Evolutionary conservation across 202 grass and related monocot genomes (phyloP), one percentile per base, ranked within the genome.

Genomic region (Miscanthus sacchariflorus): DNA sequence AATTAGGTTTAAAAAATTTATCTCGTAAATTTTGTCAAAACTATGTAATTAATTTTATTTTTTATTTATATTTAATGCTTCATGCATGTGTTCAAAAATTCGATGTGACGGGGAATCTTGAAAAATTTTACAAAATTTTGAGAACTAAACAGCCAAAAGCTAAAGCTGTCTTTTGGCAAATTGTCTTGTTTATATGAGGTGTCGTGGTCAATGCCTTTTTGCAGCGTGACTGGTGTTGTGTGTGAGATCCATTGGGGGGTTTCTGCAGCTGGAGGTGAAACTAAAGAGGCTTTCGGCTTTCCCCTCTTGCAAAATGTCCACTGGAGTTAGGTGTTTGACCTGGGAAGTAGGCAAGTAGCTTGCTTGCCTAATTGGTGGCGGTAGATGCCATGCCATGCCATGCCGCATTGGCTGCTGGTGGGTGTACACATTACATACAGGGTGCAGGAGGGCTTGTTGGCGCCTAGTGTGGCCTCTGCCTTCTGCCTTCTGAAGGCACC

Each of bases 151-250:
- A 30, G 44, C 64, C 17, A 56, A 89, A 94, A 87, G 76, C 58
- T 50, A n/a, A n/a, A 63, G 79, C 42, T 85, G 49, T 9, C 74
- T 12, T 70, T 77, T 63, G 36, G 70, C 77, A 74, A 13, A 2
- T 45, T 40, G 52, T 38, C 5, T 38, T 38, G 36, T 84, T 86
- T 87, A 40, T 46, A 85, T 85, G 76, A 83, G 74, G 77, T 95
- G 84, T 83, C 87, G 59, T 84, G 63, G 91, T 93, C 86, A 91
- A 93, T 87, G 87, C 49, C 50, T 95, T 52, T 87, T 71, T 78
- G 43, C 71, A 79, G 72, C 27, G 50, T 71, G 50, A 39, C 15
- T 30, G 17, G 2, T 82, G 83, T 65, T 72, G 81, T 77, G 28
- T 79, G 54, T 33, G 75, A 56, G 77, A 79, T 68, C 48, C 61